Evolutionary conservation across 208 protist genomes (phyloP).

Genomic region (Trypanosoma vivax): DNA sequence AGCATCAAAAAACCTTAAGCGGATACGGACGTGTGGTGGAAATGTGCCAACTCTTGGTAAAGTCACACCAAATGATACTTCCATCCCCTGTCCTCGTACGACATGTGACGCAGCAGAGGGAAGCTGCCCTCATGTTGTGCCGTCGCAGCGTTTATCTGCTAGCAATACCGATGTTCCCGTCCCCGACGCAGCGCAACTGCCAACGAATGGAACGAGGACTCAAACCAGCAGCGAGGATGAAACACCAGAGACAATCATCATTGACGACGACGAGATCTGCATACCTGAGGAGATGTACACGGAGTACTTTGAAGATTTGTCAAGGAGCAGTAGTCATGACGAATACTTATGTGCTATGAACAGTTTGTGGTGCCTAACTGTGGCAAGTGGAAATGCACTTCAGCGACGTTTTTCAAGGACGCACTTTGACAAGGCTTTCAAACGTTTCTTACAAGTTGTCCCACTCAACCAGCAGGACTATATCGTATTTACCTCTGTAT

Average conservation of each 20-base stretch:
- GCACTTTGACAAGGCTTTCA: slow-evolving; percentile 25
- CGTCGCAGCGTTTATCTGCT: no score
- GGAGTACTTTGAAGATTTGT: slow-evolving; percentile 29
- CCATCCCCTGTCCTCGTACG: no score
- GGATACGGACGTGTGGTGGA: slow-evolving; percentile 22
- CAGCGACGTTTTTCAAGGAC: slow-evolving; percentile 24
- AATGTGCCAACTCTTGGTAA: not conserved
- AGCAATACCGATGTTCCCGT: no score
- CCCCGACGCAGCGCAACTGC: no score
- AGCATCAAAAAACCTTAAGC: slow-evolving; percentile 28
- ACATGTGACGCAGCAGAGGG: no score
- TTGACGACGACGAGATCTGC: not conserved
- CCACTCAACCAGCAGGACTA: slow-evolving; percentile 61
- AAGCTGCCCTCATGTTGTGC: no score
- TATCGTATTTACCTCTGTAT: slow-evolving; percentile 52
- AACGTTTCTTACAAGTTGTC: slow-evolving; percentile 41
- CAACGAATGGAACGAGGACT: slow-evolving; percentile 10
- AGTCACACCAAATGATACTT: not conserved
- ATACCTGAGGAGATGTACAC: slow-evolving; percentile 11
- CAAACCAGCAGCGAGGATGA: slow-evolving; percentile 7
- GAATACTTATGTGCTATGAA: slow-evolving; percentile 65
- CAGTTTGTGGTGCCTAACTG: slow-evolving; percentile 60
- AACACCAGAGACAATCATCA: not conserved
- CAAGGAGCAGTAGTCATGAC: slow-evolving; percentile 34
- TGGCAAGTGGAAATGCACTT: slow-evolving; percentile 32